Base-by-base conservation (phyloP, 306 rosid species). In the Parietaria judaica region DNA sequence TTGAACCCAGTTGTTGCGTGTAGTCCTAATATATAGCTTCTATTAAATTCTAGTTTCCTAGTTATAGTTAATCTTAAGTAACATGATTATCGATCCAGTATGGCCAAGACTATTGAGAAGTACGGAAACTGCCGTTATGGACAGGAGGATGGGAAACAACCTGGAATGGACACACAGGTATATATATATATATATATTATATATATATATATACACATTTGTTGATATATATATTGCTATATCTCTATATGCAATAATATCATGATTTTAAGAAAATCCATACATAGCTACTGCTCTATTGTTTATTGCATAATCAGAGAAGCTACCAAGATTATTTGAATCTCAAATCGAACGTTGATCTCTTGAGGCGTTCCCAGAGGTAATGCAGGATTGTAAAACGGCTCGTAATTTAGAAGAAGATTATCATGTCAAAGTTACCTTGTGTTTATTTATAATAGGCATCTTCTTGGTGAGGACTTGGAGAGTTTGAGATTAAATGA, bases 391-490 rank as follows among this genome's bases (percentile, higher is more conserved):
- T 1, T 56, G 15, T 60, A 3, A 14, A 46, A 15, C 23, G 11
- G 34, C 5, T 17, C 46, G 14, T 7, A 3, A 7, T 17, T 3
- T 16, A 14, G n/a, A 35, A 55, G 60, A 11, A 54, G 6, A 17
- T 55, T 7, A 55, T 55, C 34, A 7, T 46, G 8, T 46, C 11
- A 7, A 13, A 46, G 13, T 46, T 46, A 23, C 13, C 10, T 35
- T 36, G 35, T 35, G 43, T 62, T 17, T 31, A 16, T 59, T 0
- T 56, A 66, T 60, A 85, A 67, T 64, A 88, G 96, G 55, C 72
- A 77, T 68, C 48, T 88, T 54, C 85, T 83, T 72, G 96, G 90
- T 36, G 95, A 88, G 74, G 85, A 85, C 46, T 64, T 88, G 78
- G 86, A 81, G 43, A 70, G 74, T 41, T 61, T 88, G 58, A 82